Evolutionary conservation across 176 grass and related monocot genomes (phyloP).

Genomic region (Oryza coarctata): DNA sequence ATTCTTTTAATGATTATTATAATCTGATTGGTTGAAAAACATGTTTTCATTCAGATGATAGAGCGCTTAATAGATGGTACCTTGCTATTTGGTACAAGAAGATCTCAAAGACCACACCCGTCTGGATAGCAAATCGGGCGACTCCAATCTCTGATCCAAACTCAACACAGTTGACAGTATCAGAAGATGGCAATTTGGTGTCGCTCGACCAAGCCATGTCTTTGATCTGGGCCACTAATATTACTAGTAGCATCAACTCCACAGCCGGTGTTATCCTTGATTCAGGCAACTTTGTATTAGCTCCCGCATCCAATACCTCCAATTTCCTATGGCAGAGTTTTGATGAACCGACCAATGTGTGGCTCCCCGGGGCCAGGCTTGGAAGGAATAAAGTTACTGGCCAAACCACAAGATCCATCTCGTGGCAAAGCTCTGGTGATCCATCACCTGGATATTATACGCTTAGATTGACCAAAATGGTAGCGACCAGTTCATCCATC

Average conservation of each 20-base stretch:
- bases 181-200: slow-evolving; percentile 39
- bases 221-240: slow-evolving; percentile 36
- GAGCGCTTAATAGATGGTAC: slow-evolving; percentile 23
- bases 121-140: slow-evolving; percentile 49
- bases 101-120: slow-evolving; percentile 24
- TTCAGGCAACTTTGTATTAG: slow-evolving; percentile 40
- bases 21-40: not conserved
- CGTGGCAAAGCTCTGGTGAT: slow-evolving; percentile 34
- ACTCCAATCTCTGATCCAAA: slow-evolving; percentile 32
- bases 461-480: slow-evolving; percentile 17
- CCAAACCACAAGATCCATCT: not conserved
- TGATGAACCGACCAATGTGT: slow-evolving; percentile 41
- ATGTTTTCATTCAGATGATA: not conserved
- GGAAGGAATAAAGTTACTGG: slow-evolving; percentile 30
- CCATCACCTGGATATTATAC: slow-evolving; percentile 38
- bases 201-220: slow-evolving; percentile 23
- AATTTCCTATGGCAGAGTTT: slow-evolving; percentile 44
- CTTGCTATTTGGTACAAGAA: slow-evolving; percentile 57
- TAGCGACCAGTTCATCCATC: slow-evolving; percentile 6
- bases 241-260: not conserved
- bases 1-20: no score
- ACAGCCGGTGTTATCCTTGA: slow-evolving; percentile 37
- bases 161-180: slow-evolving; percentile 28
- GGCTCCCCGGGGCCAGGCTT: slow-evolving; percentile 41
- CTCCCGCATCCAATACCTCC: not conserved